Percentiles rank a stretch among this genome's conserved stretches.
Conservation (phyloP, 2,329 filamentous ascomycete species). For the Epicoccum nigrum region DNA sequence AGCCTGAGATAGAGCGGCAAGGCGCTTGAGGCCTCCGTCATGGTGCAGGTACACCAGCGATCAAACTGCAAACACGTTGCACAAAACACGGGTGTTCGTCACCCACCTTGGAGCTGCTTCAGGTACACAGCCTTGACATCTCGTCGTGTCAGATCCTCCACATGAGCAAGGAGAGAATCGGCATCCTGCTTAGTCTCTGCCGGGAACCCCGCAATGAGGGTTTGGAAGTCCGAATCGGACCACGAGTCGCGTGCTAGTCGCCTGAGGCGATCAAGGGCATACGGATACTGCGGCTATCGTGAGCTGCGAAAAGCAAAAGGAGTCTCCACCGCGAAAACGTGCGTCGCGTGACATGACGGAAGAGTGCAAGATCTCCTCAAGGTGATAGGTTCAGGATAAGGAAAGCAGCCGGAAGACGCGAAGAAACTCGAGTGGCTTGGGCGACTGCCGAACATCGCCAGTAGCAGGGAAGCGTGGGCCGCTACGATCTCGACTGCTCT, state of each 20-base stretch:
- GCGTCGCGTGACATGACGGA: slow-evolving; percentile 41
- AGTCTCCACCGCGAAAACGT: slow-evolving; percentile 20
- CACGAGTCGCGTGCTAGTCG: slow-evolving; percentile 69
- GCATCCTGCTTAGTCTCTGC: slow-evolving; percentile 65
- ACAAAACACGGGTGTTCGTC: slow-evolving; percentile 20
- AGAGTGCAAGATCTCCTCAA: slow-evolving; percentile 24
- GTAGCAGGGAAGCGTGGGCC: slow-evolving; percentile 30
- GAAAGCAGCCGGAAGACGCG: slow-evolving; percentile 22
- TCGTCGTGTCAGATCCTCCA: slow-evolving; percentile 70
- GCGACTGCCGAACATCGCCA: slow-evolving; percentile 20
- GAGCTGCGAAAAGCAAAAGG: slow-evolving; percentile 30
- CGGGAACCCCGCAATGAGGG: slow-evolving; percentile 75
- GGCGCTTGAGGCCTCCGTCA: slow-evolving; percentile 23
- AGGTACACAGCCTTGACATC: slow-evolving; percentile 79
- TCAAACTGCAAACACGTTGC: slow-evolving; percentile 14
- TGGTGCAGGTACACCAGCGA: slow-evolving; percentile 10
- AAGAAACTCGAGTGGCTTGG: slow-evolving; percentile 36
- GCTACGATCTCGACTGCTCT: slow-evolving; percentile 27
- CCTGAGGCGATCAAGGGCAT: slow-evolving; percentile 71
- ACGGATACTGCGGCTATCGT: slow-evolving; percentile 70
- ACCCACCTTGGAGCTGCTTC: slow-evolving; percentile 71
- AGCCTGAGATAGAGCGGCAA: slow-evolving; percentile 29
- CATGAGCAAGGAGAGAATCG: slow-evolving; percentile 67
- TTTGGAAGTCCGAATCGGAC: slow-evolving; percentile 67
- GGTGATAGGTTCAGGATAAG: slow-evolving; percentile 24